phyloP scores from a whole-genome alignment of 2,329 filamentous ascomycete genomes.

The Graphilbum sp. region DNA sequence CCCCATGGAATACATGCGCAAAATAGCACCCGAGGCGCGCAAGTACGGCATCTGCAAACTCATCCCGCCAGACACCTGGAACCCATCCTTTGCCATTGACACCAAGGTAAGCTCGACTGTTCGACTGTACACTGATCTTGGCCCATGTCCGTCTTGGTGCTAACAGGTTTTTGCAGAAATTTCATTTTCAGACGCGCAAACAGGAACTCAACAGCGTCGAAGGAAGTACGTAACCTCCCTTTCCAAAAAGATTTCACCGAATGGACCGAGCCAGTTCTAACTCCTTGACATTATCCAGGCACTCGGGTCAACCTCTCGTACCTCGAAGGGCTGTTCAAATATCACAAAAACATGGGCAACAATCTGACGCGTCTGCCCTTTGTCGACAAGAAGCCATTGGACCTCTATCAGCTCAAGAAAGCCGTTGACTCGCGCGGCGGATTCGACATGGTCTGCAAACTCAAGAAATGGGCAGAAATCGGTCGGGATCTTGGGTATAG shows the following conservation, averaged over 20 bases:
- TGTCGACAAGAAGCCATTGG: conserved; percentile 92
- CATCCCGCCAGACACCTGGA: conserved; percentile 85
- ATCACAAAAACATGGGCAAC: conserved; percentile 90
- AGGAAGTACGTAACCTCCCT: conserved; percentile 53
- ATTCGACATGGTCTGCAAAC: conserved; percentile 91
- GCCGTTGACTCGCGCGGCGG: conserved; percentile 88
- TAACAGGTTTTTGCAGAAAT: too few species aligned
- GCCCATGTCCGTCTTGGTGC: too few species aligned
- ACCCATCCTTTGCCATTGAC: conserved; percentile 88
- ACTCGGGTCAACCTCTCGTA: conserved; percentile 94
- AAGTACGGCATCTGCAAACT: conserved; percentile 92
- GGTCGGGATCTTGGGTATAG: conserved; percentile 93
- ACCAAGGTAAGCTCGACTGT: conserved; percentile 57
- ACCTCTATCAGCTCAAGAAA: conserved; percentile 91
- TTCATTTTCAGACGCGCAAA: conserved; percentile 90
- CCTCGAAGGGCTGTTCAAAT: conserved; percentile 85
- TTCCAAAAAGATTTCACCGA: neutral
- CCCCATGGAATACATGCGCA: conserved; percentile 83
- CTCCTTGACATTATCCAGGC: conserved; percentile 32
- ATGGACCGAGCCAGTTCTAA: neutral
- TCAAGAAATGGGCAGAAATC: conserved; percentile 98
- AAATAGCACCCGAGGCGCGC: conserved; percentile 71
- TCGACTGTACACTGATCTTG: too few species aligned
- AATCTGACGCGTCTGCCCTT: conserved; percentile 89
- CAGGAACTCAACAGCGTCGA: conserved; percentile 96